A percentile compares a stretch with the other conserved stretches of the same genome.
Conservation (phyloP, 371 early-diverging fungal species). For the Synchytrium microbalum region DNA sequence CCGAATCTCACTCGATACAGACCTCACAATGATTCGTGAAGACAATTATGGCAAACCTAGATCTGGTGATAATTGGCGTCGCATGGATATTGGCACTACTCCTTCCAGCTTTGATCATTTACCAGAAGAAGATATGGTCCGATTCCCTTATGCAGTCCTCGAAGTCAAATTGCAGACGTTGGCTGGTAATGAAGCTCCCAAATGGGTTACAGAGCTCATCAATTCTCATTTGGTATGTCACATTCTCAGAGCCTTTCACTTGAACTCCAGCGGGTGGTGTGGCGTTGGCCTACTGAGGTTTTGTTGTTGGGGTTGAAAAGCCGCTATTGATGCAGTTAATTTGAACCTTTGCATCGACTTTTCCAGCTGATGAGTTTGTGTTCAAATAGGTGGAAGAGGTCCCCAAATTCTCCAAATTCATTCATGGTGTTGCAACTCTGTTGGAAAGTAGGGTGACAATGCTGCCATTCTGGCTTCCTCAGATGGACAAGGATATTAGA, state of each 20-base stretch:
- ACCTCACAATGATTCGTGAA: conserved; percentile 95
- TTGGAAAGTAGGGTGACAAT: conserved; percentile 78
- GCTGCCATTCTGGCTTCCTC: conserved; percentile 94
- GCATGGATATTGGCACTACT: conserved; percentile 85
- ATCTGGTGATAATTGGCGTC: conserved; percentile 88
- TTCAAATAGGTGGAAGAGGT: conserved; percentile 71
- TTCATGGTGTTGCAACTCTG: conserved; percentile 93
- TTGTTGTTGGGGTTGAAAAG: no score
- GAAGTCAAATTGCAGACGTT: conserved; percentile 97
- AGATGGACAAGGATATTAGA: conserved; percentile 90
- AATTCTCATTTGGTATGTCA: conserved; percentile 72
- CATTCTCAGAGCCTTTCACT: not conserved
- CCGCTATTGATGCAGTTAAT: no score
- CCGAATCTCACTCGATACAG: conserved; percentile 97
- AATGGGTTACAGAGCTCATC: conserved; percentile 92
- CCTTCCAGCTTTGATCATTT: conserved; percentile 92
- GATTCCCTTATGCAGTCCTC: conserved; percentile 96
- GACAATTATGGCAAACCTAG: conserved; percentile 67
- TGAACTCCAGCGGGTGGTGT: no score
- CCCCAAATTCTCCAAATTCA: conserved; percentile 97
- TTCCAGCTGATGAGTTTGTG: not conserved
- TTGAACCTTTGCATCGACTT: no score
- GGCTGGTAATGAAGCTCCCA: conserved; percentile 78
- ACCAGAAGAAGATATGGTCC: conserved; percentile 69
- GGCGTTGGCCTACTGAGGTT: no score